Percentiles rank a stretch among this genome's conserved stretches.
Conservation (phyloP, 768 basidiomycete species). For the Candolleomyces eurysporus region DNA sequence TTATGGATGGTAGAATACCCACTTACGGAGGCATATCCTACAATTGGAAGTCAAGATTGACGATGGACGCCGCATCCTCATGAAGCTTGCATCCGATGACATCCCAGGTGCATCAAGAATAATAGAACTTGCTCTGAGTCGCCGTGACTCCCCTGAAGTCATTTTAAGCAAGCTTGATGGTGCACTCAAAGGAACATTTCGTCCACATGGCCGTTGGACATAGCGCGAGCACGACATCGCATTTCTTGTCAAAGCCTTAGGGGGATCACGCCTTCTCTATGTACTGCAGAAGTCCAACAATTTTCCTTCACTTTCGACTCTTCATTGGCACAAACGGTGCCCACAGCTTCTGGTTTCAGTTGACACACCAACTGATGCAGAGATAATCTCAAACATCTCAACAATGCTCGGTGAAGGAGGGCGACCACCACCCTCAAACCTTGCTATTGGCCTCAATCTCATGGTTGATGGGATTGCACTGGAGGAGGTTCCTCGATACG, state of each 20-base stretch:
- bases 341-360: constrained; percentile 14
- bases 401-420: constrained; percentile 12
- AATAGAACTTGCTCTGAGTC: not conserved
- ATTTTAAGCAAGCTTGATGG: not conserved
- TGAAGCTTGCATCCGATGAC: too few relatives aligned
- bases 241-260: constrained; percentile 23
- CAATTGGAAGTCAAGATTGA: too few relatives aligned
- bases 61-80: too few relatives aligned
- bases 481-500: constrained; percentile 18
- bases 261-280: constrained; percentile 24
- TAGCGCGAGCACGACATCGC: constrained; percentile 23
- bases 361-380: constrained; percentile 9
- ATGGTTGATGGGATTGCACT: constrained; percentile 28
- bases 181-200: not conserved
- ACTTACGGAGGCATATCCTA: too few relatives aligned
- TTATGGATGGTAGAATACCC: too few relatives aligned
- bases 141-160: not conserved
- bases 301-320: constrained; percentile 18
- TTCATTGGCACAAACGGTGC: constrained; percentile 7
- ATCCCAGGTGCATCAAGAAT: not conserved
- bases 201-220: constrained; percentile 6
- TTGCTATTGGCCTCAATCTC: constrained; percentile 14
- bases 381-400: constrained; percentile 15
- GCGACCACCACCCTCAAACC: constrained; percentile 9
- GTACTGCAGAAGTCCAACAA: constrained; percentile 19